These are phyloP conservation scores for Scedosporium aurantiacum DNA, from an alignment of 2,329 filamentous ascomycete genomes.

Conservation along the genomic window DNA sequence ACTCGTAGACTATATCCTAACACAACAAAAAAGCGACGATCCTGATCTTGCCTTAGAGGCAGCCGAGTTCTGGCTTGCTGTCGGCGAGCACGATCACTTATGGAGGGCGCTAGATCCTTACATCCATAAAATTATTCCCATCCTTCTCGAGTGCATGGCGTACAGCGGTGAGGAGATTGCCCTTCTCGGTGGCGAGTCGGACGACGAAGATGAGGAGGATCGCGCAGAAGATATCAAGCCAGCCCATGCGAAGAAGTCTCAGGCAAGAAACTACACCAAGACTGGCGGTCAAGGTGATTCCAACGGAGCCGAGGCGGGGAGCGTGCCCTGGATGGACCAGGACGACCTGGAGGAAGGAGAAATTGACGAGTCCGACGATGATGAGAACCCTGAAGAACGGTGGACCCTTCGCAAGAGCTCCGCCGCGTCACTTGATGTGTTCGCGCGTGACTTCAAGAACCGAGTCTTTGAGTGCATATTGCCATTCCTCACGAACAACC, in stretches of 20 bases:
- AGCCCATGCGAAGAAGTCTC: slow-evolving; percentile 66
- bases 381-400: slow-evolving; percentile 73
- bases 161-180: slow-evolving; percentile 91
- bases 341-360: slow-evolving; percentile 81
- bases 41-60: slow-evolving; percentile 87
- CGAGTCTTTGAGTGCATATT: slow-evolving; percentile 85
- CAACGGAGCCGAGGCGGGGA: slow-evolving; percentile 31
- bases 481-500: slow-evolving; percentile 81
- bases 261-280: slow-evolving; percentile 36
- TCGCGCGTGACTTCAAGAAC: slow-evolving; percentile 79
- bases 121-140: slow-evolving; percentile 75
- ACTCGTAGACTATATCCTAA: slow-evolving; percentile 84
- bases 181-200: slow-evolving; percentile 69
- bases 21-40: slow-evolving; percentile 79
- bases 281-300: slow-evolving; percentile 27
- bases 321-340: slow-evolving; percentile 51
- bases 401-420: slow-evolving; percentile 98
- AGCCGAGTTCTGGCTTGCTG: slow-evolving; percentile 92
- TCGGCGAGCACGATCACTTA: slow-evolving; percentile 76
- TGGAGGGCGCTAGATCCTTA: slow-evolving; percentile 68
- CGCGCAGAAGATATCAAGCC: slow-evolving; percentile 85
- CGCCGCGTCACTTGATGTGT: slow-evolving; percentile 85
- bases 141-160: slow-evolving; percentile 88
- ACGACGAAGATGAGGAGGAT: slow-evolving; percentile 88
- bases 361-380: slow-evolving; percentile 65